phyloP scores from a whole-genome alignment of 108 stramenopile genomes.

The Pseudonitzschia multiseries region DNA sequence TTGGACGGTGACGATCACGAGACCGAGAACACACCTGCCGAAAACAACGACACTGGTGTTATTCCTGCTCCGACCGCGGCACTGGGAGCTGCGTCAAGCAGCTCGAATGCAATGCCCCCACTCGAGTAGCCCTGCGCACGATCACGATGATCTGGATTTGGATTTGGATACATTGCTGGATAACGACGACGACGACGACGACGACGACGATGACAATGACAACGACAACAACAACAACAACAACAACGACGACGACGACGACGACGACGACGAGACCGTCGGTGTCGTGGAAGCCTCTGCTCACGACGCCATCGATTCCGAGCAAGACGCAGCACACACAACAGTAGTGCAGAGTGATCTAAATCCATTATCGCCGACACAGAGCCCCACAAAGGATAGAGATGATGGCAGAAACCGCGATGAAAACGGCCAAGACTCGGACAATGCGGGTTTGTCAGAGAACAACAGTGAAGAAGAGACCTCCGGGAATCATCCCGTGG shows the following conservation, averaged over 20 bases:
- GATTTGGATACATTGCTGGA: slow-evolving; percentile 5
- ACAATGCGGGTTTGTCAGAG: background rate
- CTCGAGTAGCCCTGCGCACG: background rate
- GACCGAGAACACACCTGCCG: background rate
- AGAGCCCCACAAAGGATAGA: too few relatives aligned
- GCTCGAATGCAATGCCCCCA: too few relatives aligned
- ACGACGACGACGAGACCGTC: background rate
- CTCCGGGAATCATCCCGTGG: too few relatives aligned
- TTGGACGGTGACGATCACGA: background rate
- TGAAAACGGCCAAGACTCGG: background rate
- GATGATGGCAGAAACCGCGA: background rate
- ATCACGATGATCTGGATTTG: slow-evolving; percentile 2
- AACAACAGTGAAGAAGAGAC: too few relatives aligned
- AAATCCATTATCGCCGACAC: too few relatives aligned
- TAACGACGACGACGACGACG: background rate
- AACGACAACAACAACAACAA: too few relatives aligned
- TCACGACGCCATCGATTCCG: background rate
- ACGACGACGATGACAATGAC: background rate
- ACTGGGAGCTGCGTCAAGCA: background rate
- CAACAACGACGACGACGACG: too few relatives aligned
- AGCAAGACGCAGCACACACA: too few relatives aligned
- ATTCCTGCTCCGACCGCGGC: background rate
- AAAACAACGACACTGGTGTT: background rate
- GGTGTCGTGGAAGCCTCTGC: too few relatives aligned
- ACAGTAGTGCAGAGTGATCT: too few relatives aligned